Base-by-base conservation (phyloP, 73 alveolate species). In the Effrenium voratum region DNA sequence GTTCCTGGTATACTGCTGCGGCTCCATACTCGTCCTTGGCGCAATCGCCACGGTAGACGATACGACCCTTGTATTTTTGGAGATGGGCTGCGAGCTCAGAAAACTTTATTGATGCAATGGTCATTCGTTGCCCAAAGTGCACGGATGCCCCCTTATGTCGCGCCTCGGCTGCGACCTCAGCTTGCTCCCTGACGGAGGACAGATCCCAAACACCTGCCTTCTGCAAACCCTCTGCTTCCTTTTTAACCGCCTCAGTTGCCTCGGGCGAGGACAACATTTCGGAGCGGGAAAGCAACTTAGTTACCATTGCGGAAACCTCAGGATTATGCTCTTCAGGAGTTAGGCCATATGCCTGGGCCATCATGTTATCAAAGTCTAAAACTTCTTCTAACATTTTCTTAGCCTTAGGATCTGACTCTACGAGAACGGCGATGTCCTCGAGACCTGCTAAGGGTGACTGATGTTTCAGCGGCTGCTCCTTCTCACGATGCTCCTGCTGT, bases 1-100 rank as follows among this genome's bases (percentile, higher is more conserved):
- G 40, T 38, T 50, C 76, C 40, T 52, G 68, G 75, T 82, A 82
- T 1, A 46, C 63, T 32, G 93, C 94, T 22, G 94, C 81, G 36
- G 50, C 80, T 2, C 94, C 94, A 19, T 85, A 45, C 30, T 85
- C 94, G 46, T 85, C 94, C 34, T 85, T 85, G 3, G 94, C 94
- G 43, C 94, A 85, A 47, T 85, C 94, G 2, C 94, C 94, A 5
- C 44, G 8, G 47, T 70, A 70, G 3, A 70, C 81, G 81, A 79
- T 79, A 0, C 68, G 40, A 2, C 90, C 90, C 24, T 79, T 41
- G n/a, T 44, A 1, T 22, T 79, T 79, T 13, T 79, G 90, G 0
- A 79, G 30, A 28, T 79, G 90, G 0, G 41, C 26, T 24, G 90
- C 90, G 2, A 79, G 90, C 57, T 79, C 90, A 12, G 16, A 57